Evolutionary conservation across 176 grass and related monocot species (phyloP).

Genomic region (Elymus sibiricus): DNA sequence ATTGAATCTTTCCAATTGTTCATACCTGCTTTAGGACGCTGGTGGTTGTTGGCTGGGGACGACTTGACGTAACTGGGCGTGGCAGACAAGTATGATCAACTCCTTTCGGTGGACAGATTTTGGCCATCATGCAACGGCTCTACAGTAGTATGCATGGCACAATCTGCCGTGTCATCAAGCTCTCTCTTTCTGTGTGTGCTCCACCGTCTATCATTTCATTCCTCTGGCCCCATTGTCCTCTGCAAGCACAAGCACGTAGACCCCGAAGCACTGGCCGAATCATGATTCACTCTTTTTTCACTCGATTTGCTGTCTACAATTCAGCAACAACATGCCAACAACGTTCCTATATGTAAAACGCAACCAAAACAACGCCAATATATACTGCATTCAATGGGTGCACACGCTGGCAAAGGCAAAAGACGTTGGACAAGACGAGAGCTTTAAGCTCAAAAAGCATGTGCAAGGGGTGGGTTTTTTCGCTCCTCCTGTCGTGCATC

Average conservation of each 20-base stretch:
- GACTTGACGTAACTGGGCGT: conserved; percentile 17
- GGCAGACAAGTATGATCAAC: conserved; percentile 32
- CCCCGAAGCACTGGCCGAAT: background rate
- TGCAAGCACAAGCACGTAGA: background rate
- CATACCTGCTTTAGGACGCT: conserved; percentile 8
- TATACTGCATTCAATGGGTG: background rate
- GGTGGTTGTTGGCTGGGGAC: background rate
- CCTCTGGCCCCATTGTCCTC: background rate
- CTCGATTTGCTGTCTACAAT: background rate
- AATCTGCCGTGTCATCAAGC: background rate
- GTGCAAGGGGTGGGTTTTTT: background rate
- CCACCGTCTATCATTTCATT: background rate
- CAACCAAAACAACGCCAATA: background rate
- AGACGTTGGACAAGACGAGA: background rate
- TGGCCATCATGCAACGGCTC: conserved; percentile 5
- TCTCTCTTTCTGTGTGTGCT: no score
- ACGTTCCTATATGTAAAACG: background rate
- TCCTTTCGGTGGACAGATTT: conserved; percentile 29
- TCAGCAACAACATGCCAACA: background rate
- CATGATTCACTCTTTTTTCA: background rate
- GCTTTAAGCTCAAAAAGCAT: background rate
- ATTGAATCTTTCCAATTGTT: background rate
- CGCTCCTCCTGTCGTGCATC: background rate
- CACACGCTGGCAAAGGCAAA: background rate
- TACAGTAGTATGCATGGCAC: background rate